These are phyloP conservation scores for Artomyces pyxidatus DNA, from an alignment of 768 basidiomycete species.

Conservation along the genomic window DNA sequence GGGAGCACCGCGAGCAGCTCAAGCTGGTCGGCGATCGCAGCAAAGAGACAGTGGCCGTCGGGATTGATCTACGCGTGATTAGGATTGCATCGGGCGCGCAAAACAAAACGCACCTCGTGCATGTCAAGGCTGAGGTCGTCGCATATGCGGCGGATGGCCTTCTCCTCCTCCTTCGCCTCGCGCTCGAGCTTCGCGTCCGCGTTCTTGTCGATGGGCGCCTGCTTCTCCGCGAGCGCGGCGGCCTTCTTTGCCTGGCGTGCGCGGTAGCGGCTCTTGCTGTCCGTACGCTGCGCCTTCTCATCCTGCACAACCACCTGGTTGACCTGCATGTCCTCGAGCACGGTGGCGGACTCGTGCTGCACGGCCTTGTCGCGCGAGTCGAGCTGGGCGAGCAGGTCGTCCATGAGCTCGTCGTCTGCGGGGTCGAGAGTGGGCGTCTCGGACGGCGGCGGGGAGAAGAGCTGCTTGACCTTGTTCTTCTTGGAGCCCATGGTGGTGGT, in stretches of 20 bases:
- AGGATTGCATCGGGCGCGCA: not conserved
- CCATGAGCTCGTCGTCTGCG: slow-evolving; percentile 51
- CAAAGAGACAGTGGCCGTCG: slow-evolving; percentile 95
- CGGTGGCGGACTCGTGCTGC: slow-evolving; percentile 39
- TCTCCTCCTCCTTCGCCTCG: slow-evolving; percentile 63
- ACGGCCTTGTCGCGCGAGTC: slow-evolving; percentile 50
- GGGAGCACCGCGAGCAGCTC: slow-evolving; percentile 61
- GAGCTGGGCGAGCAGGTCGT: slow-evolving; percentile 71
- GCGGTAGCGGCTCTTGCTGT: slow-evolving; percentile 54
- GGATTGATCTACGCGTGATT: slow-evolving; percentile 64
- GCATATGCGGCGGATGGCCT: slow-evolving; percentile 54
- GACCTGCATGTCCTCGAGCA: slow-evolving; percentile 36
- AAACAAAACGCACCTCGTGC: slow-evolving; percentile 42
- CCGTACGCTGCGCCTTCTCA: slow-evolving; percentile 31
- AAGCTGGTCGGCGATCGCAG: slow-evolving; percentile 90
- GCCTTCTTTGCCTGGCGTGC: slow-evolving; percentile 75
- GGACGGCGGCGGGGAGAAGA: slow-evolving; percentile 21
- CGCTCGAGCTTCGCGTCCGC: slow-evolving; percentile 49
- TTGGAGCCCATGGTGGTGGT: slow-evolving; percentile 41
- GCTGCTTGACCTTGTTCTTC: slow-evolving; percentile 49
- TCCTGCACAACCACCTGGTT: not conserved
- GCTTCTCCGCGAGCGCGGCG: slow-evolving; percentile 48
- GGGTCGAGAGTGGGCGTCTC: slow-evolving; percentile 11
- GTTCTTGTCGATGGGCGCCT: slow-evolving; percentile 46
- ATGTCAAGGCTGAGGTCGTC: slow-evolving; percentile 58